Evolutionary conservation across 257 asterid species (phyloP), one percentile per base, ranked within the genome.

Genomic region (Plantago elongata): DNA sequence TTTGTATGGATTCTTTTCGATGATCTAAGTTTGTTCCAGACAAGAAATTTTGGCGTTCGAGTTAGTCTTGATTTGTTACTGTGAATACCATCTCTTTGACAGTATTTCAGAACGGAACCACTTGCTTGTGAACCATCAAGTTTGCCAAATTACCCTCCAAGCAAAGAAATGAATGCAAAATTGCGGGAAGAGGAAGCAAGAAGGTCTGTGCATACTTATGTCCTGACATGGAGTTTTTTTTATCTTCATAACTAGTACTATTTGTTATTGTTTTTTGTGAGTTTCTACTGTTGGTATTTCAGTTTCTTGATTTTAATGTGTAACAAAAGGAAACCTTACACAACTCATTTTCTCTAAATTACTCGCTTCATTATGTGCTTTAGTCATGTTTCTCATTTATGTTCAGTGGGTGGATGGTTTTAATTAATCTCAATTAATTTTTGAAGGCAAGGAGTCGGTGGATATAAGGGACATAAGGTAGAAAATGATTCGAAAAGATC

Each of bases 111-210:
- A 38, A 81, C 91, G 65, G 77, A 68, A 52, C 99, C 99, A 0
- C 81, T 79, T 74, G 95, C 99, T 37, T 92, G 96, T 72, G 94
- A 89, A 54, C 99, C 99, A 62, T 89, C 93, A 59, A 83, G 89
- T 70, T 81, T 92, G 72, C 99, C 99, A 3, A 89, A 76, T 62
- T 92, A 92, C 78, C 97, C 97, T 66, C 99, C 99, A 40, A 86
- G 97, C 79, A 91, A 91, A 70, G 98, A 91, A 79, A 82, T 88
- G 66, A 95, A 91, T 72, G 97, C 94, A 9, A 92, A 92, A 86
- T 77, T 89, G 52, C 85, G 99, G 51, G 97, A 89, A 64, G 99
- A 92, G 81, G 97, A 86, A 76, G 82, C 97, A 66, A 83, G 97
- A 79, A 89, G 99, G 99, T 86, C 17, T 57, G 61, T 11, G 46